Base-by-base conservation (phyloP, 169 alveolate genomes). In the Eimeria brunetti region DNA sequence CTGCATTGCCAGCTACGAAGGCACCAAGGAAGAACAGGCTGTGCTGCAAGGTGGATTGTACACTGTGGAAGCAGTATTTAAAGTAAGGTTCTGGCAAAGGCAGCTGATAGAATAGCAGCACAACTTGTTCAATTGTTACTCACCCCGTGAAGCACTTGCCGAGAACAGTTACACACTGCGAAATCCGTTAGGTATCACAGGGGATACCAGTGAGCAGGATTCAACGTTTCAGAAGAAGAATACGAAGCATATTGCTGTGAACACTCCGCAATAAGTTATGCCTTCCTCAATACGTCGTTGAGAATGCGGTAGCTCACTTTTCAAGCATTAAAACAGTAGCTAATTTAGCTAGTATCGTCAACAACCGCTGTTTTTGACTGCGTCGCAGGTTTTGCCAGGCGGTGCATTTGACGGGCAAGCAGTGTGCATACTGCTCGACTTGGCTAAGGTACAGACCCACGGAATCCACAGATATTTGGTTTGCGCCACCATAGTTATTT, bases 1-100 rank as follows among this genome's bases (percentile, higher is more conserved):
- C 30, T 94, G 96, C 94, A 60, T 94, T 71, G 96, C 96, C 53
- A 84, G 94, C 38, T 94, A 94, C 90, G 96, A 94, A 58, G 96
- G 94, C 51, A 84, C 89, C 33, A 75, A 67, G 44, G 94, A 69
- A 44, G 96, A 94, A 46, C 88, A 73, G 71, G 94, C 33, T 20
- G 44, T 22, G 38, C 88, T 60, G 75, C 83, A 64, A 53, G 46
- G 81, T 33, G 96, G 96, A 16, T 20, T 38, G 22, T 94, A 69
- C 89, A 81, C 38, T 1, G 33, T 94, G 85, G 84, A 94, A 44
- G 51, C 96, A 18, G 51, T 38, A 6, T 41, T 94, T 27, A 69
- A 84, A 84, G 96, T 94, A 44, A 64, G 95, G 38, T 41, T 11
- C 1, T 1, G 49, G 7, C 49, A 49, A 44, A 44, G 27, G 24